These are phyloP conservation scores for Ophidiomyces ophidiicola DNA, from an alignment of 2,329 filamentous ascomycete genomes.

Conservation along the genomic window DNA sequence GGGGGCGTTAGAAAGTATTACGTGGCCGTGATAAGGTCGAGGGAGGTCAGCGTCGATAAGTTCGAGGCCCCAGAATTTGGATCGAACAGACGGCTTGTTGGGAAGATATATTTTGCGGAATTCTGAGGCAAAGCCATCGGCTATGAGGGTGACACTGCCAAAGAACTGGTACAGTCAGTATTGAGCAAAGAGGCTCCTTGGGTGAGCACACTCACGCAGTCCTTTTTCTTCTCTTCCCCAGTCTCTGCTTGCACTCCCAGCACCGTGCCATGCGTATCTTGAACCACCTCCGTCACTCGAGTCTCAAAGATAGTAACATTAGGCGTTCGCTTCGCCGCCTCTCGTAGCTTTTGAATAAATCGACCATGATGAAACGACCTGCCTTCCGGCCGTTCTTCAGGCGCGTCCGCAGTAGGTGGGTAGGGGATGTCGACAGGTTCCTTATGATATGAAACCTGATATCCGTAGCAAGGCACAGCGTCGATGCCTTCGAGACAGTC, in stretches of 20 bases:
- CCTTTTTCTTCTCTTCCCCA: constrained; percentile 47
- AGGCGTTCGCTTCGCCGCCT: constrained; percentile 57
- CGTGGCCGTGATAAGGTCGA: constrained; percentile 65
- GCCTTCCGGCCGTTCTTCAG: constrained; percentile 51
- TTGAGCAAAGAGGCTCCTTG: no score
- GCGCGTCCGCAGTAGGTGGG: constrained; percentile 48
- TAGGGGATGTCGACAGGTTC: constrained; percentile 66
- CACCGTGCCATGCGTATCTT: constrained; percentile 54
- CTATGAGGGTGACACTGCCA: constrained; percentile 72
- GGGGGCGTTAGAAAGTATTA: constrained; percentile 64
- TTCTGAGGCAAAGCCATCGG: constrained; percentile 84
- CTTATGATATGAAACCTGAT: constrained; percentile 74
- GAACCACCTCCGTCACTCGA: constrained; percentile 65
- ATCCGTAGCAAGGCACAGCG: constrained; percentile 67
- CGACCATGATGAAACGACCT: constrained; percentile 85
- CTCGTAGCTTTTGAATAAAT: constrained; percentile 73
- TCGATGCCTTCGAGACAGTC: constrained; percentile 86
- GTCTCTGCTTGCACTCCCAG: constrained; percentile 72
- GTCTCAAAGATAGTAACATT: constrained; percentile 90
- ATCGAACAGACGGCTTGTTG: constrained; percentile 56
- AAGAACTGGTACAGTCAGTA: no score
- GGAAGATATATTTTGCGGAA: constrained; percentile 71
- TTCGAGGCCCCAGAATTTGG: constrained; percentile 88
- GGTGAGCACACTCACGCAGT: no score
- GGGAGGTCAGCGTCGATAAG: constrained; percentile 77